Percentiles rank a stretch among this genome's conserved stretches.
Conservation (phyloP, 2,329 filamentous ascomycete species). For the Myriosclerotinia curreyana region DNA sequence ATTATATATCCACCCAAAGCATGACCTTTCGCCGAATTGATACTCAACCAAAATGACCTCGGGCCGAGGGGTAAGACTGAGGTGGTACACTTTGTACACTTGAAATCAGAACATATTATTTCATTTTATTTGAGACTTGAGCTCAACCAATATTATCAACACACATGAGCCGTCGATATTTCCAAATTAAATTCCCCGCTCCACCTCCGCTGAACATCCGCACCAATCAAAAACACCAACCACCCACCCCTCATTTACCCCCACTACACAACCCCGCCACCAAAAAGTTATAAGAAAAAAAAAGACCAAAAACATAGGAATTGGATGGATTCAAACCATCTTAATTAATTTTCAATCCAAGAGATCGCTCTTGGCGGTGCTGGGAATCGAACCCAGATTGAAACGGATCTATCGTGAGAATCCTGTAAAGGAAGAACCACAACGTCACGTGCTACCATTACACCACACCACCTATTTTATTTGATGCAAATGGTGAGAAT, state of each 20-base stretch:
- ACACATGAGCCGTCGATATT: too few species aligned
- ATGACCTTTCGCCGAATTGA: too few species aligned
- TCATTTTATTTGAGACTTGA: too few species aligned
- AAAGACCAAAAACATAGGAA: background rate
- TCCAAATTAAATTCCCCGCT: too few species aligned
- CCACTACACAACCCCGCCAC: background rate
- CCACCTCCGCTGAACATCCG: too few species aligned
- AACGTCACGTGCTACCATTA: slow-evolving; percentile 40
- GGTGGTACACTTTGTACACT: too few species aligned
- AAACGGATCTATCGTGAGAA: slow-evolving; percentile 34
- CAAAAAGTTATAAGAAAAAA: background rate
- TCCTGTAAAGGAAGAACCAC: slow-evolving; percentile 31
- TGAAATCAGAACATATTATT: too few species aligned
- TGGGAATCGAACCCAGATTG: slow-evolving; percentile 41
- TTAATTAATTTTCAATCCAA: slow-evolving; percentile 33
- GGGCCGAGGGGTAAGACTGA: too few species aligned
- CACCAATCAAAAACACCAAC: too few species aligned
- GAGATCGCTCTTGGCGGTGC: slow-evolving; percentile 34
- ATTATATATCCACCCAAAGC: too few species aligned
- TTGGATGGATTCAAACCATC: slow-evolving; percentile 26
- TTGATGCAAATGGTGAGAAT: fast-evolving
- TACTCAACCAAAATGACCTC: too few species aligned
- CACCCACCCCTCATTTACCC: background rate
- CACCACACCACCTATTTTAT: slow-evolving; percentile 27
- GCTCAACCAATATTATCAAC: too few species aligned